A percentile compares a stretch with the other conserved stretches of the same genome.
These are phyloP conservation scores for Liquidambar formosana DNA, from an alignment of 164 flowering plant species.

Conservation along the genomic window DNA sequence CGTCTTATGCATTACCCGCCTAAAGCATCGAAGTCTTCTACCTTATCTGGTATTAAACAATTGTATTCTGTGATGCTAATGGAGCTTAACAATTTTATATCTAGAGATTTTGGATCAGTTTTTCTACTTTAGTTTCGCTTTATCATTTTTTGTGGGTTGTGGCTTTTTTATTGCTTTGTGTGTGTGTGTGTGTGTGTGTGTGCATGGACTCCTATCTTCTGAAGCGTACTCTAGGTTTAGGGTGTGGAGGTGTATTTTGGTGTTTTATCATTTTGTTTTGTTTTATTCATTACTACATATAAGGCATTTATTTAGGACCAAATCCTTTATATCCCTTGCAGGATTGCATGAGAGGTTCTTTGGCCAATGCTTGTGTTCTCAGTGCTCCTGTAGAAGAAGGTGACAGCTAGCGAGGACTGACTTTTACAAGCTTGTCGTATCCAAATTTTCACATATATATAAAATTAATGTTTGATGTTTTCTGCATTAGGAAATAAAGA, in stretches of 20 bases:
- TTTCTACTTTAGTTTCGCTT: too few relatives aligned
- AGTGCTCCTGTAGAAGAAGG: conserved; percentile 86
- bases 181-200: too few relatives aligned
- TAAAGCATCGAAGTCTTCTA: too few relatives aligned
- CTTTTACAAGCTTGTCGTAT: conserved; percentile 91
- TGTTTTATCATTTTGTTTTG: too few relatives aligned
- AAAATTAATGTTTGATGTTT: background rate
- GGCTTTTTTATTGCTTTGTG: too few relatives aligned
- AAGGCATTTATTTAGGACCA: too few relatives aligned
- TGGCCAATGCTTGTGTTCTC: conserved; percentile 73
- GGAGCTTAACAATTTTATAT: background rate
- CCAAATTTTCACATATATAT: conserved; percentile 30
- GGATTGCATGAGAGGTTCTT: conserved; percentile 87
- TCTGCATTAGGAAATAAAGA: background rate
- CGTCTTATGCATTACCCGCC: too few relatives aligned
- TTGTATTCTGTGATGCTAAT: background rate
- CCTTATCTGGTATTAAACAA: conserved; percentile 43
- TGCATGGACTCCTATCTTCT: too few relatives aligned
- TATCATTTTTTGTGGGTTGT: too few relatives aligned
- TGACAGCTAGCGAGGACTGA: conserved; percentile 65
- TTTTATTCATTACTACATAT: too few relatives aligned
- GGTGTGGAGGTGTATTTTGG: too few relatives aligned
- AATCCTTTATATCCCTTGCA: conserved; percentile 26
- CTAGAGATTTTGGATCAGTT: background rate
- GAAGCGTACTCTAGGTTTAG: too few relatives aligned